phyloP scores from a whole-genome alignment of 495 filamentous ascomycete species.

The Cryomyces minteri region DNA sequence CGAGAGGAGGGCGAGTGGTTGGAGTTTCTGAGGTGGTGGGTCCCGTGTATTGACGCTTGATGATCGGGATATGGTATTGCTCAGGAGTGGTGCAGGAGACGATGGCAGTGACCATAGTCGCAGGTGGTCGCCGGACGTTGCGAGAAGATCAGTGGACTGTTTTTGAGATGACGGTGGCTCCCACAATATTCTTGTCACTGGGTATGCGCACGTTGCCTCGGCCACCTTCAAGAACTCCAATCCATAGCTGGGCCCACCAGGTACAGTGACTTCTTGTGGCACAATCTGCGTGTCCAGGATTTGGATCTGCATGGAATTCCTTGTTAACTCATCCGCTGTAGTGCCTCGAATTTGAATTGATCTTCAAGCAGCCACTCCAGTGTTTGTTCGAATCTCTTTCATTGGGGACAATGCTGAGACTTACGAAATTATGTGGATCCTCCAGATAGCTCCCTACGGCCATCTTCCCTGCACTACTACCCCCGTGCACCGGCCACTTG shows the following conservation, averaged over 20 bases:
- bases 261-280: slow-evolving; percentile 53
- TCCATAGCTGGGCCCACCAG: slow-evolving; percentile 49
- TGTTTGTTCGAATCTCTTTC: too few species aligned
- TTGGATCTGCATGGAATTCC: slow-evolving; percentile 52
- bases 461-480: slow-evolving; percentile 56
- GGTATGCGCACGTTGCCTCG: slow-evolving; percentile 94
- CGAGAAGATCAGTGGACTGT: slow-evolving; percentile 85
- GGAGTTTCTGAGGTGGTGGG: slow-evolving; percentile 61
- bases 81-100: slow-evolving; percentile 30
- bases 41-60: slow-evolving; percentile 40
- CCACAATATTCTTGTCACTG: slow-evolving; percentile 91
- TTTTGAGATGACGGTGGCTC: slow-evolving; percentile 96
- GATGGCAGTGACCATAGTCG: slow-evolving; percentile 76
- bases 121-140: slow-evolving; percentile 92
- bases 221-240: slow-evolving; percentile 90
- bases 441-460: slow-evolving; percentile 92
- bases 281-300: slow-evolving; percentile 75
- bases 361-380: too few species aligned
- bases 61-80: slow-evolving; percentile 57
- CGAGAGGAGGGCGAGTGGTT: slow-evolving; percentile 79
- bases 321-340: neutral
- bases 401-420: slow-evolving; percentile 9
- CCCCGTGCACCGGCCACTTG: slow-evolving; percentile 78
- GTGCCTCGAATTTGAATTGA: too few species aligned
- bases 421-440: slow-evolving; percentile 93